Conservation (phyloP, 352 stramenopile species). For the Globisporangium splendens region DNA sequence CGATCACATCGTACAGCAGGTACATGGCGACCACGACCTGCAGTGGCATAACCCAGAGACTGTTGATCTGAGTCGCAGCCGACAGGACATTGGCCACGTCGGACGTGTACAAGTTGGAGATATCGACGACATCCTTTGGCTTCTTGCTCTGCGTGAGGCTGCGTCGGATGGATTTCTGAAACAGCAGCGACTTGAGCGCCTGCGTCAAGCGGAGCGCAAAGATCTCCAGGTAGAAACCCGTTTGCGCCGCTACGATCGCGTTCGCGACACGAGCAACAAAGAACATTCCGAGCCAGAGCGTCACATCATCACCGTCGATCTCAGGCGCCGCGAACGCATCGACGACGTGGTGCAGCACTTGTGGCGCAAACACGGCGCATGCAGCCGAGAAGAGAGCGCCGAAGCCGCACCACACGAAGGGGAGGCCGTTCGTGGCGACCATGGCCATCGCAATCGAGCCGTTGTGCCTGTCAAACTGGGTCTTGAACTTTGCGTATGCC, state of each 20-base stretch:
- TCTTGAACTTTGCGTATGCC: conserved; percentile 25
- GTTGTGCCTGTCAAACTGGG: conserved; percentile 16
- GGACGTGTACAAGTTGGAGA: conserved; percentile 92
- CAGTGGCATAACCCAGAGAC: conserved; percentile 34
- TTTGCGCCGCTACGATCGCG: conserved; percentile 21
- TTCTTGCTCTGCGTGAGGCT: conserved; percentile 11
- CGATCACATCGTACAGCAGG: conserved; percentile 37
- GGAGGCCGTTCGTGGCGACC: conserved; percentile 19
- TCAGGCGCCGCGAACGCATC: conserved; percentile 17
- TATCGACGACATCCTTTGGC: conserved; percentile 41
- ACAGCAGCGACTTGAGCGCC: conserved; percentile 37
- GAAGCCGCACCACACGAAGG: conserved; percentile 25
- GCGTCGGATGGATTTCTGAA: conserved; percentile 37
- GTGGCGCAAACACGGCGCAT: conserved; percentile 36
- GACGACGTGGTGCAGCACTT: conserved; percentile 45
- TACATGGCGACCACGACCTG: conserved; percentile 29
- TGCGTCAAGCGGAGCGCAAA: conserved; percentile 27
- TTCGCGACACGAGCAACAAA: conserved; percentile 33
- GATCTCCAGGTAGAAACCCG: conserved; percentile 24
- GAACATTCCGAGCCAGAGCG: conserved; percentile 36
- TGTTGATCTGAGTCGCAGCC: conserved; percentile 65
- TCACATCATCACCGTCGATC: conserved; percentile 26
- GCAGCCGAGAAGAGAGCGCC: conserved; percentile 24
- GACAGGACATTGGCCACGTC: conserved; percentile 70
- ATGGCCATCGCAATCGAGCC: conserved; percentile 25